Base-by-base conservation (phyloP, 768 basidiomycete species). In the Agrocybe praecox region DNA sequence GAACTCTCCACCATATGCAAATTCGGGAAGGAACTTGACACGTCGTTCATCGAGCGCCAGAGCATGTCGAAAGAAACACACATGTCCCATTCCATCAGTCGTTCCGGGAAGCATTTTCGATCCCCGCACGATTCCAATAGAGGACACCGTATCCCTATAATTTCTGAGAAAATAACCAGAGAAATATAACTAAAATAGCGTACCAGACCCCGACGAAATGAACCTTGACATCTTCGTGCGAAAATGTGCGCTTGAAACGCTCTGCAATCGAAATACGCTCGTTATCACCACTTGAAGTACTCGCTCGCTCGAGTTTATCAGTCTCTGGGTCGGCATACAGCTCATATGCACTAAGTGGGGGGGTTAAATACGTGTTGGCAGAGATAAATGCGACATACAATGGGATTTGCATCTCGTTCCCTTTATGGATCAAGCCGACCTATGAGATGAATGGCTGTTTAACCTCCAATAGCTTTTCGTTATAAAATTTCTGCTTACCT, bases 351-450 rank as follows among this genome's bases (percentile, higher is more conserved):
- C 63, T 64, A 45, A 52, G 21, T 43, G 21, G n/a, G 14, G 23
- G 10, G 5, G 18, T 49, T 32, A 23, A 46, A 8, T 24, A 2
- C 15, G 14, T 14, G 18, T 2, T 11, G 19, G 6, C 18, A n/a
- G 18, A 1, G 21, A 1, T 11, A 15, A 10, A 9, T 29, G 23
- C 10, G 19, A 50, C 56, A 18, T 49, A 60, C 62, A 63, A 63
- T 26, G 62, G 58, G 11, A 63, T 60, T 48, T 77, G 77, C 26
- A 74, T 69, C n/a, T 74, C 60, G 50, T 79, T 79, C 42, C 77
- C 76, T 18, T 68, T 69, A 17, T 68, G 62, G 34, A 80, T 66
- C 9, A 80, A 57, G 8, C 79, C 79, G 5, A 80, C 76, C 78
- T 79, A 9, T 4, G 9, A 29, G 9, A 29, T 29, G 29, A 34